Evolutionary conservation across 169 alveolate genomes (phyloP), one percentile per base, ranked within the genome.

Genomic region (Plasmodium cynomolgi): DNA sequence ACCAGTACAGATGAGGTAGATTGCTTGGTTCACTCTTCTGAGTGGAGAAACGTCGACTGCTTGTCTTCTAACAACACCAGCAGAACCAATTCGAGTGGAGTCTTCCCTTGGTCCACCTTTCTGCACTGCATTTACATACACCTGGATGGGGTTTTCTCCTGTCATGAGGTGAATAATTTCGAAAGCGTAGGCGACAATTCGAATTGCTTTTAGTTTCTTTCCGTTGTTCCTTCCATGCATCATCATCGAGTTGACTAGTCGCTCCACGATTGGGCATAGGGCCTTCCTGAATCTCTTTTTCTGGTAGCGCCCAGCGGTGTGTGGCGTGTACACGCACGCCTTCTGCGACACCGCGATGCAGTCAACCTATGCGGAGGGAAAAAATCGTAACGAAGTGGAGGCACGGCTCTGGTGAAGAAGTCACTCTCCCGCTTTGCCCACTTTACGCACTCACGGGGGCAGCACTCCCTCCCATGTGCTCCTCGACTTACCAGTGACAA

Each of bases 101-200:
- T 99, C 99, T 97, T 99, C 99, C 85, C 99, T 98, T 71, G 99
- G 99, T 23, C 99, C 99, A 68, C 99, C 99, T 93, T 98, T 98
- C 97, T 98, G 97, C 71, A 99, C 99, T 44, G 99, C 99, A 84
- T 98, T 99, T 74, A 98, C 98, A 92, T 98, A 96, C 83, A 99
- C 99, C 96, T 98, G 99, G 88, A 99, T 94, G 79, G 99, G 99
- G 98, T 99, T 99, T 96, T 96, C 97, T 96, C 99, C 99, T 41
- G 99, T 99, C 96, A 99, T 97, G 68, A 99, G 97, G 93, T 98
- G 98, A 95, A 99, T 98, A 96, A 99, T 98, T 95, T 99, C 99
- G 92, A 99, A 98, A 44, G 99, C 99, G 94, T 99, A 99, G 96
- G 98, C 98, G 71, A 99, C 99, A 62, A 99, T 99, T 94, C 99